phyloP scores from a whole-genome alignment of 2,329 filamentous ascomycete genomes.

The Escovopsis sp. region DNA sequence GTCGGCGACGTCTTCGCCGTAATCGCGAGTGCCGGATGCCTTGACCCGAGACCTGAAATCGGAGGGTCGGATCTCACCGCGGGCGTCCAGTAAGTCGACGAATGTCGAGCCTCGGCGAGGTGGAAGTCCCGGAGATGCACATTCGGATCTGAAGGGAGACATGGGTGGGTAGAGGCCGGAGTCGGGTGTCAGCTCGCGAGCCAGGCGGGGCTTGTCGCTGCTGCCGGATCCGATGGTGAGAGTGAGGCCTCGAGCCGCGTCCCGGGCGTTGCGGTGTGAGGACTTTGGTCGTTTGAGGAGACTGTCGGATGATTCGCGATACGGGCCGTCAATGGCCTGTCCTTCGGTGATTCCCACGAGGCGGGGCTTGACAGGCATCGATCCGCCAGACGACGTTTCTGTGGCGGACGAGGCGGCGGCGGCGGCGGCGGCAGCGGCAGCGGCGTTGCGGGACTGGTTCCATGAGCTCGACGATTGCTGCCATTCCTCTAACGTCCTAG shows the following conservation, averaged over 20 bases:
- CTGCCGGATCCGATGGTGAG: neutral
- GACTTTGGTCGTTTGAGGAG: neutral
- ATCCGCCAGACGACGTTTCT: neutral
- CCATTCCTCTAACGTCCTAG: neutral
- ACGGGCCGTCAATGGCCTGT: neutral
- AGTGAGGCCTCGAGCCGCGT: neutral
- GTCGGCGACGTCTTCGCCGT: constrained; percentile 51
- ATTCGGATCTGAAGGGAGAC: neutral
- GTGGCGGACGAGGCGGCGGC: too few relatives aligned
- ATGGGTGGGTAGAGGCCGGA: neutral
- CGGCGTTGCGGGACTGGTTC: neutral
- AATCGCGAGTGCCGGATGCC: constrained; percentile 36
- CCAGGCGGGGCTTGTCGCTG: neutral
- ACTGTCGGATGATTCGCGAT: neutral
- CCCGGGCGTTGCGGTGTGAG: constrained; percentile 1
- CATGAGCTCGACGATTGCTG: neutral
- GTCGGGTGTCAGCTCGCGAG: neutral
- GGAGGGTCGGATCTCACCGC: constrained; percentile 32
- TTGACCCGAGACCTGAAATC: constrained; percentile 33
- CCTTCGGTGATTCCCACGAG: constrained; percentile 3
- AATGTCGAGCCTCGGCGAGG: constrained; percentile 2
- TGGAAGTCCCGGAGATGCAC: neutral
- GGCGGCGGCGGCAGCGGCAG: too few relatives aligned
- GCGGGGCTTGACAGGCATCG: constrained; percentile 2
- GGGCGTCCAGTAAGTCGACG: constrained; percentile 43